Base-by-base conservation (phyloP, 495 filamentous ascomycete genomes). In the Chaetomium fimeti region DNA sequence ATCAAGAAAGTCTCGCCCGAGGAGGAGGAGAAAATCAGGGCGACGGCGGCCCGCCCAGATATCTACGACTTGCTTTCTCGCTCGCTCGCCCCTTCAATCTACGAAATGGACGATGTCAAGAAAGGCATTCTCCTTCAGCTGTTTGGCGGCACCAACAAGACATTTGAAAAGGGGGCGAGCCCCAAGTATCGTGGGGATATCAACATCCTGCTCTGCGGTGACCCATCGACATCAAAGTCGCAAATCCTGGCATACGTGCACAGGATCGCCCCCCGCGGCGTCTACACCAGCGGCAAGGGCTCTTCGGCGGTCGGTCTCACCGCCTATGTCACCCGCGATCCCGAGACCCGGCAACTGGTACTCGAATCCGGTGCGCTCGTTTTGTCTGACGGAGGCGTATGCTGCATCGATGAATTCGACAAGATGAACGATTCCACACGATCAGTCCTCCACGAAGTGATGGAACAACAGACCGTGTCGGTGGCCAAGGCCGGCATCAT, bases 401-500 rank as follows among this genome's bases (percentile, higher is more conserved):
- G 94, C 82, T 98, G 94, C 74, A 98, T 98, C 75, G 94, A 98
- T 69, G 94, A 98, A 75, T 98, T 98, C 68, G 94, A 98, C 81
- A 98, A 98, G 77, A 98, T 98, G 94, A 92, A 89, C 59, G 94
- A 98, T 61, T 86, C 92, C 27, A 98, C 95, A 0, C 88, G 94
- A 40, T 97, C 93, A 4, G 94, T 98, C 12, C 83, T 98, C 40
- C 94, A 98, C 82, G 94, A 98, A 86, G 94, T 98, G 20, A 98
- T 98, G 94, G 94, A 98, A 73, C 94, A 98, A 76, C 94, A 98
- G 79, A 98, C 94, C 1, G 93, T 98, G 15, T 98, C 95, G 1
- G 95, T 98, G 64, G 94, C 94, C 63, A 98, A 98, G 81, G 94
- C 94, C 1, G 94, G 94, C 70, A 98, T 98, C 78, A 98, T 98